These are phyloP conservation scores for Astrothelium subdiscretum DNA, from an alignment of 495 filamentous ascomycete species.

Conservation along the genomic window DNA sequence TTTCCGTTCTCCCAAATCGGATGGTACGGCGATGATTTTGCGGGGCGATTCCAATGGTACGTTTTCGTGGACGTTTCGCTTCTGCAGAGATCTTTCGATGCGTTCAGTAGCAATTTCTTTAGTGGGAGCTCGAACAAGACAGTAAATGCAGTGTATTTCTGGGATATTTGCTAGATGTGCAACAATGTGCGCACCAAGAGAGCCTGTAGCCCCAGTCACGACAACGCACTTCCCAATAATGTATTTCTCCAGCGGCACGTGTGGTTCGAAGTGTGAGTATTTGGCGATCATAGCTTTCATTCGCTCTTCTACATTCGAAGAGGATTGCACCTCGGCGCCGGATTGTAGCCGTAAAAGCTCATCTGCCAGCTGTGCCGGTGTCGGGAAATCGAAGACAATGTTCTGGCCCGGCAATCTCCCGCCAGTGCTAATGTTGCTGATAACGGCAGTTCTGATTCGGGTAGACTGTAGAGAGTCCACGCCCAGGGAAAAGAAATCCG, in stretches of 20 bases:
- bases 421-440: conserved; percentile 8
- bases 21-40: conserved; percentile 10
- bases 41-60: conserved; percentile 7
- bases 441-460: conserved; percentile 10
- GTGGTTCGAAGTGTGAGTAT: conserved; percentile 25
- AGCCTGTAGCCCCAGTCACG: conserved; percentile 20
- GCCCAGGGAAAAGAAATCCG: conserved; percentile 20
- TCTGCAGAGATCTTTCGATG: conserved; percentile 2
- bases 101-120: conserved; percentile 2
- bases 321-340: conserved; percentile 13
- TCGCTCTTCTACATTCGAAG: conserved; percentile 18
- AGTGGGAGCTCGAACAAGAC: conserved; percentile 13
- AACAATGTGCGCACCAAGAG: conserved; percentile 12
- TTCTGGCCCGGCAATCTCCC: conserved; percentile 13
- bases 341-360: conserved; percentile 24
- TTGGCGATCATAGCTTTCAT: conserved; percentile 31
- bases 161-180: conserved; percentile 7
- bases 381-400: conserved; percentile 17
- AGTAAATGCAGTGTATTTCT: conserved; percentile 6
- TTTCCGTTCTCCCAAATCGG: conserved; percentile 8
- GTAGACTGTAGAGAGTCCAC: conserved; percentile 22
- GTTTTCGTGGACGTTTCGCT: conserved; percentile 15
- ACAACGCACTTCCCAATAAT: conserved; percentile 15
- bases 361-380: conserved; percentile 18
- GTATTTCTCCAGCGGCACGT: conserved; percentile 6